A percentile compares a stretch with the other conserved stretches of the same genome.
Evolutionary conservation across 345 rosid genomes (phyloP).

Genomic region (Eucalyptus camaldulensis): DNA sequence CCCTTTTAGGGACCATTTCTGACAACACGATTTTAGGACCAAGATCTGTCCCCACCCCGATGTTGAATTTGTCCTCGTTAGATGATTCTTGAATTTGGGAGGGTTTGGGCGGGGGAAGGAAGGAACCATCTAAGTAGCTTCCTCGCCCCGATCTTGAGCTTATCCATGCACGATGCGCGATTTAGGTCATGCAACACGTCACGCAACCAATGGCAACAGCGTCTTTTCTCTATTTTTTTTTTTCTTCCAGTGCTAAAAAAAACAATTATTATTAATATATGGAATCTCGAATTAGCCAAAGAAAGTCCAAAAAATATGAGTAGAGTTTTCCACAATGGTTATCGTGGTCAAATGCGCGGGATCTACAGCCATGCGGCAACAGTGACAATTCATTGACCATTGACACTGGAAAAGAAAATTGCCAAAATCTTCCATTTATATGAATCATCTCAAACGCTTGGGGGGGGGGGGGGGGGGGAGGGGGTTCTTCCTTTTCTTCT

Average conservation of each 20-base stretch:
- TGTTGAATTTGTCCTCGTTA: neutral
- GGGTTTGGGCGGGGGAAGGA: neutral
- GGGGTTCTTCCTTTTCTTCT: too few relatives aligned
- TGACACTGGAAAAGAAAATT: neutral
- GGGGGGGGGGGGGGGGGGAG: too few relatives aligned
- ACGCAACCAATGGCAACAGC: neutral
- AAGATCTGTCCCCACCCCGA: neutral
- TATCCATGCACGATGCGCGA: neutral
- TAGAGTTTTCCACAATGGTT: neutral
- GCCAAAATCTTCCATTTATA: neutral
- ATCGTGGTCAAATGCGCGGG: neutral
- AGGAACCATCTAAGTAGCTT: neutral
- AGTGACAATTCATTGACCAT: neutral
- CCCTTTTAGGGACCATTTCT: neutral
- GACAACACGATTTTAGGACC: neutral
- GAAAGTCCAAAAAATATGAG: neutral
- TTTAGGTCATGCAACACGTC: neutral
- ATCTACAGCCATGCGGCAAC: neutral
- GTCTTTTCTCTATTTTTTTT: neutral
- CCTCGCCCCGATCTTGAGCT: neutral
- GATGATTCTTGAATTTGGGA: neutral
- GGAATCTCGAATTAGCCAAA: neutral
- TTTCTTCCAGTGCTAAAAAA: neutral
- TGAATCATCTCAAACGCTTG: neutral
- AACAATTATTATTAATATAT: neutral